Evolutionary conservation across 192 early-diverging fungal species (phyloP).

Genomic region (Umbelopsis vinacea): DNA sequence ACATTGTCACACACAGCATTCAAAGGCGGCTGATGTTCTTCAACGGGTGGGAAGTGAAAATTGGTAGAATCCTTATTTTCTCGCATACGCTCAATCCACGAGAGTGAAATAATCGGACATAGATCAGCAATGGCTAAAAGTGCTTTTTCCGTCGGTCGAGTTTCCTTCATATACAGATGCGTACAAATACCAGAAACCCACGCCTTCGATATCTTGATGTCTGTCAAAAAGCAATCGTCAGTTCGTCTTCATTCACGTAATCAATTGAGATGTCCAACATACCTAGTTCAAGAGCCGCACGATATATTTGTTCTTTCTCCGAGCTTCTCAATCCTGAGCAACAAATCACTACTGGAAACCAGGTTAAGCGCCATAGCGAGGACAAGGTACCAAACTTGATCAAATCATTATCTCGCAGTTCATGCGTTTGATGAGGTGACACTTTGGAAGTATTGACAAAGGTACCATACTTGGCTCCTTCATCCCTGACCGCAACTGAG

Average conservation of each 20-base stretch:
- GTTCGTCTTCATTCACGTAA: neutral
- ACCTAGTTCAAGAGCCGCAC: conserved; percentile 1
- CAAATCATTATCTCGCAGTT: neutral
- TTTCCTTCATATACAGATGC: conserved; percentile 13
- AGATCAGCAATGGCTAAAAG: conserved; percentile 10
- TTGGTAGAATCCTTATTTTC: neutral
- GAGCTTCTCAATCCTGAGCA: conserved; percentile 12
- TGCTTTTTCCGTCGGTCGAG: conserved; percentile 5
- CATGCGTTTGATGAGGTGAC: neutral
- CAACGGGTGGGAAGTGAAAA: neutral
- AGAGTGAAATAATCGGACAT: neutral
- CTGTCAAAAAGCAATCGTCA: neutral
- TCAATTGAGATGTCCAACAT: neutral
- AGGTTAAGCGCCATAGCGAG: neutral
- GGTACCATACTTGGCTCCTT: conserved; percentile 15
- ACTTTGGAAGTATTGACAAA: conserved; percentile 13
- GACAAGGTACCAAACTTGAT: conserved; percentile 11
- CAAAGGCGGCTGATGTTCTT: conserved; percentile 7
- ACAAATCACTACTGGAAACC: conserved; percentile 3
- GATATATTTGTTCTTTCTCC: neutral
- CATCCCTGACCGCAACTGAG: neutral
- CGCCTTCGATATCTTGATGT: conserved; percentile 14
- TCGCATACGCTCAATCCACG: neutral
- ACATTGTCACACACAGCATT: neutral
- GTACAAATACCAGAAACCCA: conserved; percentile 17